Conservation (phyloP, 139 green algal genomes). For the Micromonas pusilla region DNA sequence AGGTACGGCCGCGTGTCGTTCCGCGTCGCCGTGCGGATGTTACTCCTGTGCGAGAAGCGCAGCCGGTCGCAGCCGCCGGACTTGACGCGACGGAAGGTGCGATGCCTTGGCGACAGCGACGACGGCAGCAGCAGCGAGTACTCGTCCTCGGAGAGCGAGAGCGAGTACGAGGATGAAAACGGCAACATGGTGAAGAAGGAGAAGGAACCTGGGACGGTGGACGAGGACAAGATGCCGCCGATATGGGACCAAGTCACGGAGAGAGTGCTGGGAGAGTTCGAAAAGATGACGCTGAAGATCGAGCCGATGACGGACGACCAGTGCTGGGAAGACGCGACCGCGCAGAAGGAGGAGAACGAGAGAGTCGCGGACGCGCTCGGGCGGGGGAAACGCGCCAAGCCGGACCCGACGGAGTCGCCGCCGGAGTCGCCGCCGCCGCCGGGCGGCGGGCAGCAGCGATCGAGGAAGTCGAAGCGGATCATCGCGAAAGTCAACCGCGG, state of each 20-base stretch:
- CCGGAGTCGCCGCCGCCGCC: slow-evolving; percentile 14
- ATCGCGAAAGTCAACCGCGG: slow-evolving; percentile 12
- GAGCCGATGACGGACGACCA: slow-evolving; percentile 11
- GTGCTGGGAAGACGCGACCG: slow-evolving; percentile 15
- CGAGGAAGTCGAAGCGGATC: slow-evolving; percentile 1
- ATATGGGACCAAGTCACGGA: not conserved
- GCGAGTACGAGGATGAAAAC: not conserved
- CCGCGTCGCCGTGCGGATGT: slow-evolving; percentile 1
- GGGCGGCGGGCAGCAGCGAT: not conserved
- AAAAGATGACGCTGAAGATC: slow-evolving; percentile 16
- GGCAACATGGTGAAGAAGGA: not conserved
- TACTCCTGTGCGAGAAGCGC: slow-evolving; percentile 14
- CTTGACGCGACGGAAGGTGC: not conserved
- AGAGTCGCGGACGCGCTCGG: not conserved
- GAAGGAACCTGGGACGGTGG: slow-evolving; percentile 7
- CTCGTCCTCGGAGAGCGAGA: not conserved
- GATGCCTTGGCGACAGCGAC: not conserved
- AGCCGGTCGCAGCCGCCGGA: slow-evolving; percentile 1
- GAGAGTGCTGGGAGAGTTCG: not conserved
- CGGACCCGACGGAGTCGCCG: not conserved
- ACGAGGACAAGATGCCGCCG: not conserved
- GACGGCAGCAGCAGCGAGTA: not conserved
- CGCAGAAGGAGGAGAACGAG: not conserved
- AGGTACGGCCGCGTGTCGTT: not conserved
- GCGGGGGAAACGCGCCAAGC: not conserved